phyloP scores from a whole-genome alignment of 257 asterid genomes.

The Solanum tarijense region DNA sequence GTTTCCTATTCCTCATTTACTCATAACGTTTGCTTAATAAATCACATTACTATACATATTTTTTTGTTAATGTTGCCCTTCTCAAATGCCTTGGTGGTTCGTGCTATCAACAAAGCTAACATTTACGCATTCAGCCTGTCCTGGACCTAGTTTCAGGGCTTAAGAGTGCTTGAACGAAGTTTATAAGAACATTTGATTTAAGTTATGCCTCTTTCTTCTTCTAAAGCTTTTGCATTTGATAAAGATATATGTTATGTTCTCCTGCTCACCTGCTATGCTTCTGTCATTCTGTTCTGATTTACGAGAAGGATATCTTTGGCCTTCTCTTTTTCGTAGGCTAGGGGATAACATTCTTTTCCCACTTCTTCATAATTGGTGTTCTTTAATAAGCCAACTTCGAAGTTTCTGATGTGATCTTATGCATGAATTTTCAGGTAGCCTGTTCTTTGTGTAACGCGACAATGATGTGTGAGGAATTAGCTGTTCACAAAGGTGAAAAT shows the following conservation, averaged over 20 bases:
- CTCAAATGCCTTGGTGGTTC: background rate
- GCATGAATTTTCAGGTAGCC: too few species aligned
- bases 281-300: background rate
- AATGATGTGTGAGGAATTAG: too few species aligned
- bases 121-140: background rate
- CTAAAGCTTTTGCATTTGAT: background rate
- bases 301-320: background rate
- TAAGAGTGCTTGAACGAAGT: background rate
- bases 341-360: background rate
- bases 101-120: background rate
- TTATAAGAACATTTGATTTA: background rate
- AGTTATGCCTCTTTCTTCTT: background rate
- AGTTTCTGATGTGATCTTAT: too few species aligned
- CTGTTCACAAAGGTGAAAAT: too few species aligned
- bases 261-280: background rate
- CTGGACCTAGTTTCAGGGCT: background rate
- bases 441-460: too few species aligned
- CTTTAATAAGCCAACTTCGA: too few species aligned
- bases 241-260: background rate
- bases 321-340: background rate
- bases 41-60: background rate
- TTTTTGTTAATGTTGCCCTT: background rate
- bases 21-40: background rate
- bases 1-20: background rate
- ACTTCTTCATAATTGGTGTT: constrained; percentile 1